Percentiles rank a stretch among this genome's conserved stretches.
Evolutionary conservation across 345 rosid species (phyloP).

Genomic region (Corymbia maculata): DNA sequence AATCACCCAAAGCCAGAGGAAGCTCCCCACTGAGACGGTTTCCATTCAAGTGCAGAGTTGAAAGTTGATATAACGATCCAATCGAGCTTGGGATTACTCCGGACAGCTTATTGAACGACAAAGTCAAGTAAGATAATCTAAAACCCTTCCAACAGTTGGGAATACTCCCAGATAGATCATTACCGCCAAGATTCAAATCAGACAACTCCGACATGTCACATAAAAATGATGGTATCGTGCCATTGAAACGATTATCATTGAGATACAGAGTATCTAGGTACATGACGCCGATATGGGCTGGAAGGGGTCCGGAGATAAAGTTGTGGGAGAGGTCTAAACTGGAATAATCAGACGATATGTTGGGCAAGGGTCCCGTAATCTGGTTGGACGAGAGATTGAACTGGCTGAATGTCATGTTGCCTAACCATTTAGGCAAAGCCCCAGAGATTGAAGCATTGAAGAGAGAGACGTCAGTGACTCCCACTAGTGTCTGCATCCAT

Average conservation of each 20-base stretch:
- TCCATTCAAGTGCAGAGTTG: background rate
- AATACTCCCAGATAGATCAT: background rate
- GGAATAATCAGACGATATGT: background rate
- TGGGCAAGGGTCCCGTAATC: background rate
- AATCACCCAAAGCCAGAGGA: background rate
- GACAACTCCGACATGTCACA: background rate
- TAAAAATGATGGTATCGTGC: background rate
- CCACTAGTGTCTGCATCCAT: background rate
- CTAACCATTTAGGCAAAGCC: background rate
- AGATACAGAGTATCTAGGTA: background rate
- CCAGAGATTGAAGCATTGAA: background rate
- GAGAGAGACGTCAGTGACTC: background rate
- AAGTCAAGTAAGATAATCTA: background rate
- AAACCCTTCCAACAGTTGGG: background rate
- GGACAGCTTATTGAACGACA: background rate
- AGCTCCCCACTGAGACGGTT: slow-evolving; percentile 1
- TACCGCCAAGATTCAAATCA: background rate
- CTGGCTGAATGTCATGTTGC: background rate
- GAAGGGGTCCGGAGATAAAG: background rate
- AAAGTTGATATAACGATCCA: background rate
- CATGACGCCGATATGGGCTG: background rate
- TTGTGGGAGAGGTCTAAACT: background rate
- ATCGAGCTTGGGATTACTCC: background rate
- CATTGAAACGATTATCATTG: background rate
- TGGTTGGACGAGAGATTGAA: background rate